A percentile compares a stretch with the other conserved stretches of the same genome.
Evolutionary conservation across 371 early-diverging fungal genomes (phyloP).

Genomic region (Mortierella sp.): DNA sequence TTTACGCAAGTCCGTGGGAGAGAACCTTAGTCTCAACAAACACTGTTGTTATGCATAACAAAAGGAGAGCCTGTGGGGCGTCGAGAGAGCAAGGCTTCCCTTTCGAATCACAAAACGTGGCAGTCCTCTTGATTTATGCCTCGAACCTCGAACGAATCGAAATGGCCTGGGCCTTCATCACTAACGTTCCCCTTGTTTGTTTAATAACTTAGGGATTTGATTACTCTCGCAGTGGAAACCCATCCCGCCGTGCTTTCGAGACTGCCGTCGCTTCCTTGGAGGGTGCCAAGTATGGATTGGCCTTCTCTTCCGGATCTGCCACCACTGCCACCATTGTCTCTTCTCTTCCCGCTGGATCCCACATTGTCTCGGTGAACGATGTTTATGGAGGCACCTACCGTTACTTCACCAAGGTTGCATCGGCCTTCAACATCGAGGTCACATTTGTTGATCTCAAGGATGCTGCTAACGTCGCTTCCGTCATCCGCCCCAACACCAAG

Average conservation of each 20-base stretch:
- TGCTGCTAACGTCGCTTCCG: constrained; percentile 75
- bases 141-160: background rate
- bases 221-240: constrained; percentile 97
- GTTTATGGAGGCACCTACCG: constrained; percentile 98
- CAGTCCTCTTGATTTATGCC: background rate
- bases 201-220: constrained; percentile 80
- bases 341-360: constrained; percentile 81
- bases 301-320: constrained; percentile 96
- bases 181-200: background rate
- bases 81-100: too few species aligned
- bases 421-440: constrained; percentile 75
- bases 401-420: constrained; percentile 95
- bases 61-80: background rate
- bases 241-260: constrained; percentile 93
- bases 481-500: constrained; percentile 83
- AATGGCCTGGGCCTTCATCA: constrained; percentile 5
- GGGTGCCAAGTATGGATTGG: constrained; percentile 89
- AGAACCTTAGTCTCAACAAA: constrained; percentile 5
- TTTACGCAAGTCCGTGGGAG: constrained; percentile 35
- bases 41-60: background rate
- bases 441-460: constrained; percentile 91
- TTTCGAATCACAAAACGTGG: too few species aligned
- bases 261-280: constrained; percentile 93
- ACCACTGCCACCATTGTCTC: constrained; percentile 91
- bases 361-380: constrained; percentile 94